Percentiles rank a stretch among this genome's conserved stretches.
These are phyloP conservation scores for Rhodotorula toruloides DNA, from an alignment of 768 basidiomycete genomes.

Conservation along the genomic window DNA sequence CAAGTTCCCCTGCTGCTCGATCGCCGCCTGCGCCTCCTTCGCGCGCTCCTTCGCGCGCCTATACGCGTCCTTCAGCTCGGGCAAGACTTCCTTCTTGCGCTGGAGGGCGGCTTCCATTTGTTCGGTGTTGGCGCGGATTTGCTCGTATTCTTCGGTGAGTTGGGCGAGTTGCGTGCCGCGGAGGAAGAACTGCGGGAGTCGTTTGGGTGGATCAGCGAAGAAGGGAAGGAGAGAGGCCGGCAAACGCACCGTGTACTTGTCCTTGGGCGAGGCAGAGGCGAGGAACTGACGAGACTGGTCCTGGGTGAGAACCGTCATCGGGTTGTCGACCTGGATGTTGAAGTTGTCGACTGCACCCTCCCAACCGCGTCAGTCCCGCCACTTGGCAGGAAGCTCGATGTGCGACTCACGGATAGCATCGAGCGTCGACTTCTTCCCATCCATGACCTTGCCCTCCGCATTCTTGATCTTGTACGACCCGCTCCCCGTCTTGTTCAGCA, in stretches of 20 bases:
- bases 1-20: conserved; percentile 54
- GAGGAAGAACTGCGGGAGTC: conserved; percentile 75
- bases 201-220: conserved; percentile 74
- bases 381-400: not conserved
- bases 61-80: conserved; percentile 63
- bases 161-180: conserved; percentile 85
- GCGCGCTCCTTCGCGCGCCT: conserved; percentile 59
- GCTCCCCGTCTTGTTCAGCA: conserved; percentile 68
- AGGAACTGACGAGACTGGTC: conserved; percentile 77
- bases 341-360: conserved; percentile 64
- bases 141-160: conserved; percentile 78
- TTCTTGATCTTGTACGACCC: conserved; percentile 76
- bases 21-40: conserved; percentile 67
- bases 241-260: conserved; percentile 74
- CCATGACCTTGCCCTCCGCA: conserved; percentile 60
- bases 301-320: conserved; percentile 82
- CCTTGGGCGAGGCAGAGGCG: conserved; percentile 67
- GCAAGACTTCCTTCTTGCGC: conserved; percentile 69
- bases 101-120: conserved; percentile 62
- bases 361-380: not conserved
- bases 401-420: conserved; percentile 59
- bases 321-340: conserved; percentile 88
- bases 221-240: conserved; percentile 13
- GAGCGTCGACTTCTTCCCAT: conserved; percentile 75
- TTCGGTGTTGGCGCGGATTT: conserved; percentile 65